phyloP scores from a whole-genome alignment of 2,329 filamentous ascomycete species.

The Stagonosporopsis cucurbitacearum region DNA sequence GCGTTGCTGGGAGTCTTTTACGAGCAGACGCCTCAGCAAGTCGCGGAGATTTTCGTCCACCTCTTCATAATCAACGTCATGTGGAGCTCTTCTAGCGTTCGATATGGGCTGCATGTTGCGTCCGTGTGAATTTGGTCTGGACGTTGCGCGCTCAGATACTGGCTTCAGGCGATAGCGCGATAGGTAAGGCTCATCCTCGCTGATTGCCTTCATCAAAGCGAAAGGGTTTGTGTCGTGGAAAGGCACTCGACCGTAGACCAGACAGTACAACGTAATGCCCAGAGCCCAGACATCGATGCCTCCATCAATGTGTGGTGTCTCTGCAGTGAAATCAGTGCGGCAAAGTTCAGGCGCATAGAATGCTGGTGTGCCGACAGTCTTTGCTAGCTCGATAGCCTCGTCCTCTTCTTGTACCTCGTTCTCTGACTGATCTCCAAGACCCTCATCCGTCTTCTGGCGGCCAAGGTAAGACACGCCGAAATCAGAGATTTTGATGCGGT shows the following conservation, averaged over 20 bases:
- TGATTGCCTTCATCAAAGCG: conserved; percentile 89
- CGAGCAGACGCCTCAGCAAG: conserved; percentile 78
- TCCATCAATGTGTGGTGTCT: conserved; percentile 80
- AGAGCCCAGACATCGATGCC: conserved; percentile 98
- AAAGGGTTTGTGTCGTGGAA: conserved; percentile 93
- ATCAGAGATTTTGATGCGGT: conserved; percentile 95
- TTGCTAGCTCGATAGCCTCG: conserved; percentile 93
- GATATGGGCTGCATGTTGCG: conserved; percentile 60
- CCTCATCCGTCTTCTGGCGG: conserved; percentile 81
- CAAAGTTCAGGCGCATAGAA: conserved; percentile 98
- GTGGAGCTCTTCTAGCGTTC: conserved; percentile 75
- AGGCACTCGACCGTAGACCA: conserved; percentile 91
- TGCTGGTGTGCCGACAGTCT: conserved; percentile 95
- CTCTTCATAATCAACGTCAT: conserved; percentile 83
- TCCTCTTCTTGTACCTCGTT: conserved; percentile 87
- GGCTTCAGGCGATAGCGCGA: conserved; percentile 82
- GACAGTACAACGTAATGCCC: conserved; percentile 93
- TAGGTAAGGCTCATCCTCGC: conserved; percentile 90
- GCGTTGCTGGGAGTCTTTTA: conserved; percentile 86
- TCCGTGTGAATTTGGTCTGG: conserved; percentile 54
- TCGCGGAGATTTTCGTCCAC: conserved; percentile 82
- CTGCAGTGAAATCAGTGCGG: conserved; percentile 74
- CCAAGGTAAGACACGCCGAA: conserved; percentile 99
- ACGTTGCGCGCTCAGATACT: conserved; percentile 57
- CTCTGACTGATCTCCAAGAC: conserved; percentile 73